These are phyloP conservation scores for Ganoderma resinaceum DNA, from an alignment of 1,284 basidiomycete genomes.

Conservation along the genomic window DNA sequence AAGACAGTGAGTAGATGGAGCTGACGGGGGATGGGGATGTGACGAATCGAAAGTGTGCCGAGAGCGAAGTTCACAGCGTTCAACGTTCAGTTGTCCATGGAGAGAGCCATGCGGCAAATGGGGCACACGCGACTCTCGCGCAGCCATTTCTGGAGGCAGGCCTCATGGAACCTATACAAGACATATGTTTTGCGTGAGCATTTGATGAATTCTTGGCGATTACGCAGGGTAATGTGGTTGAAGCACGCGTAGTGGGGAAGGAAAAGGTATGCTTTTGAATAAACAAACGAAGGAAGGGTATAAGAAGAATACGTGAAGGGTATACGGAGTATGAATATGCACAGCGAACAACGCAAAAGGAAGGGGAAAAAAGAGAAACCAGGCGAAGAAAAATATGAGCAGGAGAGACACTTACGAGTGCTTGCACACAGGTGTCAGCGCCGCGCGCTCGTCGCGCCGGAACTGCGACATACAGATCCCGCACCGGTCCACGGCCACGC, in stretches of 20 bases:
- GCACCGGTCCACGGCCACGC: constrained; percentile 78
- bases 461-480: constrained; percentile 84
- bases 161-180: constrained; percentile 56
- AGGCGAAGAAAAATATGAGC: neutral
- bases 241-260: constrained; percentile 4
- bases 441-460: constrained; percentile 62
- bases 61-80: constrained; percentile 1
- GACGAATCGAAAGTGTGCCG: neutral
- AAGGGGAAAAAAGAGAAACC: neutral
- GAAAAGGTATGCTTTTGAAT: constrained; percentile 1
- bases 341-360: neutral
- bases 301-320: neutral
- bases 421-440: constrained; percentile 69
- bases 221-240: neutral
- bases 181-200: constrained; percentile 4
- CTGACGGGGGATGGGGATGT: neutral
- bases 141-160: constrained; percentile 63
- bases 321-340: neutral
- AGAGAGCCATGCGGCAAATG: constrained; percentile 46
- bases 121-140: constrained; percentile 59
- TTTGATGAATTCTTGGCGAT: neutral
- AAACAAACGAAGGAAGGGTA: neutral
- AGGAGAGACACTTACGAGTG: constrained; percentile 60
- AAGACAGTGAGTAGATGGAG: neutral
- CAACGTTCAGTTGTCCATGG: constrained; percentile 29